These are phyloP conservation scores for Colletotrichum euphorbiae DNA, from an alignment of 2,329 filamentous ascomycete genomes.

Conservation along the genomic window DNA sequence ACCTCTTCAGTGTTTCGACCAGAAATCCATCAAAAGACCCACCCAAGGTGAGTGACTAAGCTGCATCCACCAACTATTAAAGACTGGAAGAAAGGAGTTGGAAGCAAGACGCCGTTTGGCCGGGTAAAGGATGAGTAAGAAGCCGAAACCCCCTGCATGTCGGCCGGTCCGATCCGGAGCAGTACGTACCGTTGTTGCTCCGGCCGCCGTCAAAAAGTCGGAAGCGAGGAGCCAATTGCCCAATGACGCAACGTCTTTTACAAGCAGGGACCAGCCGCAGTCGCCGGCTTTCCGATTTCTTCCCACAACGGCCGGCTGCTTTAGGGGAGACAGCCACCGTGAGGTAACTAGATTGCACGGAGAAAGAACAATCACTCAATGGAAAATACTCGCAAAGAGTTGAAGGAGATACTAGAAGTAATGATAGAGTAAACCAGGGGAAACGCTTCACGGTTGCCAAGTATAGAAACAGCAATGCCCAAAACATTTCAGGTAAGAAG, in stretches of 20 bases:
- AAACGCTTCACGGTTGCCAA: background rate
- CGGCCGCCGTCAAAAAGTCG: slow-evolving; percentile 10
- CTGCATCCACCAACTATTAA: background rate
- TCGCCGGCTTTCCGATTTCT: slow-evolving; percentile 36
- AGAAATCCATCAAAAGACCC: background rate
- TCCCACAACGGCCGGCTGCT: slow-evolving; percentile 30
- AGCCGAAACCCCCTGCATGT: slow-evolving; percentile 35
- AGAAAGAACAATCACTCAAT: too few species aligned
- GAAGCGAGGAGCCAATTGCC: slow-evolving; percentile 19
- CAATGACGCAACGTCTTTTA: slow-evolving; percentile 25
- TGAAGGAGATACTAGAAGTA: too few species aligned
- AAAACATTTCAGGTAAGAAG: background rate
- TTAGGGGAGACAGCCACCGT: background rate
- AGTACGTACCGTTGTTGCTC: slow-evolving; percentile 8
- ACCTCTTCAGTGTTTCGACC: background rate
- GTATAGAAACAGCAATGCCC: background rate
- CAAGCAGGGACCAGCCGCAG: slow-evolving; percentile 17
- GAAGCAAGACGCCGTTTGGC: slow-evolving; percentile 24
- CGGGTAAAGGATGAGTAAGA: slow-evolving; percentile 19
- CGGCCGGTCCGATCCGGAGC: background rate
- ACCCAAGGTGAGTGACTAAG: background rate
- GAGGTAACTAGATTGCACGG: background rate
- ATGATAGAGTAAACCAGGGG: too few species aligned
- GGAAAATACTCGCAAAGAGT: too few species aligned
- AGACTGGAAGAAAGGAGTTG: background rate